phyloP scores from a whole-genome alignment of 345 rosid species.

The Turritis glabra region DNA sequence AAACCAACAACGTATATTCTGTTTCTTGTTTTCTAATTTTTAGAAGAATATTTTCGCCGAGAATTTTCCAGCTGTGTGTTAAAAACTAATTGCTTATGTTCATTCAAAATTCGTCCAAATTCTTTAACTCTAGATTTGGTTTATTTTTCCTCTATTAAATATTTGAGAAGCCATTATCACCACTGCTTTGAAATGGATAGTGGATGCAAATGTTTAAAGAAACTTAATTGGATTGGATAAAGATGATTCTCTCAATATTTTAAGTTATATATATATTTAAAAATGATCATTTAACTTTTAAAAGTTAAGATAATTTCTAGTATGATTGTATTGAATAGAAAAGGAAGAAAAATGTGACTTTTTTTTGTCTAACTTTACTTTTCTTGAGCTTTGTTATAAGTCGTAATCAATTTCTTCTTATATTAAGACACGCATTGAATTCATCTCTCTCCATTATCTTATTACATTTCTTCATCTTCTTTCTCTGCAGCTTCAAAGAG shows the following conservation, averaged over 20 bases:
- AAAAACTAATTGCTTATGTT: neutral
- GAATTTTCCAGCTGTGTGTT: slow-evolving; percentile 6
- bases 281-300: neutral
- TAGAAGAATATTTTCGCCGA: neutral
- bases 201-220: neutral
- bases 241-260: slow-evolving; percentile 2
- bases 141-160: neutral
- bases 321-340: neutral
- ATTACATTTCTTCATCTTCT: slow-evolving; percentile 6
- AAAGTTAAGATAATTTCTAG: neutral
- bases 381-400: neutral
- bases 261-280: neutral
- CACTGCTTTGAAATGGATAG: slow-evolving; percentile 20
- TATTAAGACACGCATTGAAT: neutral
- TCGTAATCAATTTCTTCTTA: neutral
- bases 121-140: neutral
- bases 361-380: slow-evolving; percentile 1
- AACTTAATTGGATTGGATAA: neutral
- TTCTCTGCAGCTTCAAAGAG: neutral
- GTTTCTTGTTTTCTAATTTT: neutral
- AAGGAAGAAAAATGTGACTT: neutral
- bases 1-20: neutral
- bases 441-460: neutral
- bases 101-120: neutral
- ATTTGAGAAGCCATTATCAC: neutral